phyloP scores from a whole-genome alignment of 2,329 filamentous ascomycete genomes.

The Nothophoma quercina region DNA sequence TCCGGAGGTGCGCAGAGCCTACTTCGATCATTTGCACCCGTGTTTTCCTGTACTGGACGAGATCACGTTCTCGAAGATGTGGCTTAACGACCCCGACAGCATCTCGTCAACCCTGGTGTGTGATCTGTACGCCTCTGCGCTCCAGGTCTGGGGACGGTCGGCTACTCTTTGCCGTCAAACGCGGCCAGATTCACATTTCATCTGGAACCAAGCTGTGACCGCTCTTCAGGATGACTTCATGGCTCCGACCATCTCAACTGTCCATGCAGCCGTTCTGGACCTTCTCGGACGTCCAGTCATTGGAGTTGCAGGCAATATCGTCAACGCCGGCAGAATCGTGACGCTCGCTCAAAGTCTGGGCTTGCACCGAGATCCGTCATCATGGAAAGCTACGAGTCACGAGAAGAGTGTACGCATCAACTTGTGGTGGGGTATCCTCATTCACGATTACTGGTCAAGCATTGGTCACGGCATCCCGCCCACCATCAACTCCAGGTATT shows the following conservation, averaged over 20 bases:
- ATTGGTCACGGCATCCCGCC: conserved; percentile 31
- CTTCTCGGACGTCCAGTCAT: conserved; percentile 30
- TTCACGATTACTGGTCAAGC: conserved; percentile 34
- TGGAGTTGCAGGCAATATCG: conserved; percentile 28
- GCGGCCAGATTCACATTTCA: conserved; percentile 24
- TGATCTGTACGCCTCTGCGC: conserved; percentile 27
- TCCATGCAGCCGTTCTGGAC: conserved; percentile 27
- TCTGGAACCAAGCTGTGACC: conserved; percentile 28
- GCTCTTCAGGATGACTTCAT: conserved; percentile 32
- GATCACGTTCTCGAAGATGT: conserved; percentile 22
- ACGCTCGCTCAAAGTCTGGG: conserved; percentile 32
- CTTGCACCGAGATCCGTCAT: conserved; percentile 25
- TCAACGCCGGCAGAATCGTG: conserved; percentile 28
- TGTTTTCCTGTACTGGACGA: conserved; percentile 32
- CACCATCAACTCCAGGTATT: conserved; percentile 21
- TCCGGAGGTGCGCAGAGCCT: conserved; percentile 18
- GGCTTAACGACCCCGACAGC: conserved; percentile 17
- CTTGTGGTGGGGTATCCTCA: conserved; percentile 32
- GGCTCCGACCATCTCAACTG: conserved; percentile 29
- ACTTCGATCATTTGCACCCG: conserved; percentile 26
- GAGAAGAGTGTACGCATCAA: conserved; percentile 30
- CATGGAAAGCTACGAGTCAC: conserved; percentile 20
- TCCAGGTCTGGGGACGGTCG: conserved; percentile 23
- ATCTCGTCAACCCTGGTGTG: conserved; percentile 29
- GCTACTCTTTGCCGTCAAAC: conserved; percentile 10